phyloP scores from a whole-genome alignment of 2,329 filamentous ascomycete species.

The Alternaria gaisen region DNA sequence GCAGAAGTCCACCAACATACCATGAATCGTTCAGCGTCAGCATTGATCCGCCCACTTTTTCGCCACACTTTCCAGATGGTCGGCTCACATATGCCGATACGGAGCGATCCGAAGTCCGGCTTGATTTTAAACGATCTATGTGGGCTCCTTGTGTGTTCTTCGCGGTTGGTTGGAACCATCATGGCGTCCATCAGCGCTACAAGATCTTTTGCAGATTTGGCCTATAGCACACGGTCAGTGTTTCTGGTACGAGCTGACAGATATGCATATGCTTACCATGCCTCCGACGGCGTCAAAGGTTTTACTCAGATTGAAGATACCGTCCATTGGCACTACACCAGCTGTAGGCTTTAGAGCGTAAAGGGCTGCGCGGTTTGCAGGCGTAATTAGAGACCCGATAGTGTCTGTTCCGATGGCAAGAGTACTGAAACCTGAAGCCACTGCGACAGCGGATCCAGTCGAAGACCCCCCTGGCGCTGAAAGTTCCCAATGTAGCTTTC shows the following conservation, averaged over 20 bases:
- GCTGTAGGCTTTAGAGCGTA: conserved; percentile 53
- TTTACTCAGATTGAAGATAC: conserved; percentile 47
- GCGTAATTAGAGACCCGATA: conserved; percentile 51
- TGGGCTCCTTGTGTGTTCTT: conserved; percentile 31
- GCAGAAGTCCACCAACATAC: conserved; percentile 28
- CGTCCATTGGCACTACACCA: conserved; percentile 49
- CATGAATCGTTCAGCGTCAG: conserved; percentile 50
- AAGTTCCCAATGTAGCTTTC: conserved; percentile 48
- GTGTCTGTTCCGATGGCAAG: conserved; percentile 54
- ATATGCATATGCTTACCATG: conserved; percentile 32
- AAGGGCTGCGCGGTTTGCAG: conserved; percentile 51
- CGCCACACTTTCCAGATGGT: conserved; percentile 47
- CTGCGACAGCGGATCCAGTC: conserved; percentile 51
- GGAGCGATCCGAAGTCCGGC: conserved; percentile 41
- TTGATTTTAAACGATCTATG: conserved; percentile 44
- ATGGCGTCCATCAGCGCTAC: conserved; percentile 44
- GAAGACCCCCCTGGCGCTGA: conserved; percentile 50
- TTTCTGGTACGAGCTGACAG: background rate
- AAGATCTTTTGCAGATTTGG: conserved; percentile 49
- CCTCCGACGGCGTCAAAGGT: conserved; percentile 48
- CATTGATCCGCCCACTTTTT: conserved; percentile 47
- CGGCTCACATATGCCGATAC: conserved; percentile 49
- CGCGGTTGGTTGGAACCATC: conserved; percentile 43
- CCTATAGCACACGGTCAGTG: conserved; percentile 24
- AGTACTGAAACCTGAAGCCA: conserved; percentile 54